Base-by-base conservation (phyloP, 2,329 filamentous ascomycete species). In the Colletotrichum orbiculare region DNA sequence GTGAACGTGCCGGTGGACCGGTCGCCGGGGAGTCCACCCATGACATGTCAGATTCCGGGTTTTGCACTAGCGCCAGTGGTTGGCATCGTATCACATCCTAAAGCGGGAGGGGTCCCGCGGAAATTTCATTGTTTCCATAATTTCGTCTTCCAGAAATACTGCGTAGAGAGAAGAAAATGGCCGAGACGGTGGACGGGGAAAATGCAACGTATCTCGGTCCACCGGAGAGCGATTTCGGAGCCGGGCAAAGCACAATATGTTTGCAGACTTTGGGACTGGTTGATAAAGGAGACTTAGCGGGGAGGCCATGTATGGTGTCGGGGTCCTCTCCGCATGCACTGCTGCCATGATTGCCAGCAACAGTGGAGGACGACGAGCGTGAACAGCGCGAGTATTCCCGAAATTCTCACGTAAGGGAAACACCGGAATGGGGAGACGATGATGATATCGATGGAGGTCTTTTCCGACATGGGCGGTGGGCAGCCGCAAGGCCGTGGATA, bases 361-460 rank as follows among this genome's bases (percentile, higher is more conserved):
- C n/a, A 8, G 42, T 13, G 11, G 42, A n/a, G 42, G 35, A 42
- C 37, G 37, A n/a, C 45, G 38, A n/a, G 38, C 12, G 10, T 34
- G 46, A 48, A 11, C 43, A 33, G 47, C 50, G 58, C 62, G 58
- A 53, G 33, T 47, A 56, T 42, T 43, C n/a, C 62, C 58, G 46
- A 56, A 56, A 56, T 38, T 53, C 38, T 62, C 62, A 62, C 62
- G 52, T 55, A 56, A 62, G 42, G 58, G 46, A 62, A 65, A 56
- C 61, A 47, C 52, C 58, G 62, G 58, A 25, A 65, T 48, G 33
- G 62, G 45, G 45, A 52, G 57, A 52, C 13, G 38, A 58, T 58
- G 56, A 38, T 41, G 54, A 60, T 38, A 55, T 55, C 43, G 25
- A 41, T 55, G 46, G 45, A 39, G 17, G 33, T 25, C 25, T 25